Base-by-base conservation (phyloP, 805 yeast genomes). In the Huiozyma sinensis region DNA sequence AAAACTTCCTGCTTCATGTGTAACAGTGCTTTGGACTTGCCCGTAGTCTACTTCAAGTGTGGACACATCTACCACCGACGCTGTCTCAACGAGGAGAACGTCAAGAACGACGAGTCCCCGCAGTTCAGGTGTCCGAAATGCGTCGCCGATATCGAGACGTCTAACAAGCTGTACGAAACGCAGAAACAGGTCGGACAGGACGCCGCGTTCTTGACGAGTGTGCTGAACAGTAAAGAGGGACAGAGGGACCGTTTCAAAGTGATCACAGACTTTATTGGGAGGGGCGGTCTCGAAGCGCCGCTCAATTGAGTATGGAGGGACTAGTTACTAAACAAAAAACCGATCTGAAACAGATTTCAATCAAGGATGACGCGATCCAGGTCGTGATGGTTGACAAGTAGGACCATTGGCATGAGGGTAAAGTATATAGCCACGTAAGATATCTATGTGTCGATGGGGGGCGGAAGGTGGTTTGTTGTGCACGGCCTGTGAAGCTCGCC, bases 21-120 rank as follows among this genome's bases (percentile, higher is more conserved):
- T 57, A 68, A 73, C 7, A 66, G 72, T 37, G 71, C 75, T 9
- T 64, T 90, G 17, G 94, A 85, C 46, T 70, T 80, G 36, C 97
- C 97, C 0, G 73, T 81, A 2, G 75, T 84, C 0, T 94, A 85
- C 54, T 92, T 90, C 67, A 75, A 78, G 50, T 92, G 98, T 65
- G 72, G 73, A 30, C 98, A 92, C 56, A 77, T 92, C 3, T 88
- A 77, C 57, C 97, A 92, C 57, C 84, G 82, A 52, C 69, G 82
- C 38, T 92, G 98, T 57, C 63, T 87, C 28, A 70, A 70, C 41
- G 79, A 77, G 37, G 74, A 69, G 34, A 61, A 58, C 13, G 49
- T 46, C 13, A 50, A 48, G 6, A 42, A 45, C 2, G 46, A 45
- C 6, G 55, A 50, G 3, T 31, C 17, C 11, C 50, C 51, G 24